Evolutionary conservation across 2,329 filamentous ascomycete species (phyloP).

Genomic region (Pezicula radicicola): DNA sequence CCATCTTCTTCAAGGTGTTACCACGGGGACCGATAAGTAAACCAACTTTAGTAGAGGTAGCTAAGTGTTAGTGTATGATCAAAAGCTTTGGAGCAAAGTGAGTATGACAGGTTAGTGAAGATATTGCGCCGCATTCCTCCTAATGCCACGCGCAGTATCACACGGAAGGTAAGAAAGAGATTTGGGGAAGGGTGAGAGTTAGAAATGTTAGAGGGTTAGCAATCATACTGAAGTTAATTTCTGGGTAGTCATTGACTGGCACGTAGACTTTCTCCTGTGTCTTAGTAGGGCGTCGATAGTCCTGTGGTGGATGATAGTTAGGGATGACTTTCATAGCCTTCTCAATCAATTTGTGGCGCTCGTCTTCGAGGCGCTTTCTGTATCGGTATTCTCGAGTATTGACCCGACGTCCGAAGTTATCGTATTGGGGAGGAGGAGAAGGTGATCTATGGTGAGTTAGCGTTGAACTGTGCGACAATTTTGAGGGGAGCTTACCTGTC

Average conservation of each 20-base stretch:
- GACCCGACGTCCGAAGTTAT: slow-evolving; percentile 98
- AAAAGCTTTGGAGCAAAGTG: slow-evolving; percentile 32
- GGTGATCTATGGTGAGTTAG: slow-evolving; percentile 65
- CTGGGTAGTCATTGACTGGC: slow-evolving; percentile 99
- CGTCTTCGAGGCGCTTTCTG: slow-evolving; percentile 95
- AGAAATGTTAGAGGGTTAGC: slow-evolving; percentile 94
- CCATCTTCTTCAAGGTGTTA: slow-evolving; percentile 99
- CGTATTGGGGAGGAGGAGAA: slow-evolving; percentile 94
- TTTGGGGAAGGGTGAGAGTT: slow-evolving; percentile 46
- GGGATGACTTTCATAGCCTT: slow-evolving; percentile 99
- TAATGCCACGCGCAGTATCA: slow-evolving; percentile 31
- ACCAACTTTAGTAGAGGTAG: slow-evolving; percentile 88
- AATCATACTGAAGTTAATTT: slow-evolving; percentile 99
- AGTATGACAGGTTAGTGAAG: slow-evolving; percentile 33
- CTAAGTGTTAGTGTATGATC: slow-evolving; percentile 81
- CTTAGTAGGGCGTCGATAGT: slow-evolving; percentile 98
- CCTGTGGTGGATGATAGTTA: slow-evolving; percentile 97
- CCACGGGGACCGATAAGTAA: slow-evolving; percentile 99
- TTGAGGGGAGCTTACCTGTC: slow-evolving; percentile 67
- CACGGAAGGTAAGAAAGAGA: slow-evolving; percentile 37
- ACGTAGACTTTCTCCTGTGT: slow-evolving; percentile 99
- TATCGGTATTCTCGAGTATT: slow-evolving; percentile 99
- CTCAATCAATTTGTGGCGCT: slow-evolving; percentile 97
- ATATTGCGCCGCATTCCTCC: slow-evolving; percentile 25
- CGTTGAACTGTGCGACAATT: background rate